Percentiles rank a stretch among this genome's conserved stretches.
These are phyloP conservation scores for Diaporthe ilicicola DNA, from an alignment of 2,329 filamentous ascomycete genomes.

Conservation along the genomic window DNA sequence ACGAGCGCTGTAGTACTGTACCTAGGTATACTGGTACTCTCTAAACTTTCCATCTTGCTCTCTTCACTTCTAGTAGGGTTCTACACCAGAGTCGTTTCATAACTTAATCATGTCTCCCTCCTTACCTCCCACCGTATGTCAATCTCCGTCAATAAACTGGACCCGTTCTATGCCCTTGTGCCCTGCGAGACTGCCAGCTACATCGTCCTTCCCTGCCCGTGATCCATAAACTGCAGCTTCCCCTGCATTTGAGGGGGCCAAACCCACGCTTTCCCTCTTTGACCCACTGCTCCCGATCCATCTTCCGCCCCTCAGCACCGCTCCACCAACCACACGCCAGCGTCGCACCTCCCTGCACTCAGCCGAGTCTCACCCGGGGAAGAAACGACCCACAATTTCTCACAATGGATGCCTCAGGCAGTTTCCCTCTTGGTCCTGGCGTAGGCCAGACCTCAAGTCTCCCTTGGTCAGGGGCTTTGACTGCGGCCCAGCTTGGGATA, in stretches of 20 bases:
- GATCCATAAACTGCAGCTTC: conserved; percentile 22
- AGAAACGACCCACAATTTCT: background rate
- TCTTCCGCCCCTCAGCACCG: conserved; percentile 7
- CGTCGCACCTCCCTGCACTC: conserved; percentile 28
- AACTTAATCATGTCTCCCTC: background rate
- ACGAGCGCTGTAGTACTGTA: background rate
- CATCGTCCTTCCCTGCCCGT: conserved; percentile 20
- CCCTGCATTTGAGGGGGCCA: conserved; percentile 25
- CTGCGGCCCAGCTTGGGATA: conserved; percentile 21
- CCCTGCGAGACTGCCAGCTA: background rate
- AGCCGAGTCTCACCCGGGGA: conserved; percentile 28
- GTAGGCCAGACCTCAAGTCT: background rate
- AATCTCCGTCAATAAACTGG: background rate
- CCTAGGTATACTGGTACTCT: no score
- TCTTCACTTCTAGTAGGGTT: no score
- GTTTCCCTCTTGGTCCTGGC: background rate
- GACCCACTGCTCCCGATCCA: conserved; percentile 24
- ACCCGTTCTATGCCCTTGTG: background rate
- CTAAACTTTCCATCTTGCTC: background rate
- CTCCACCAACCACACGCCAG: conserved; percentile 25
- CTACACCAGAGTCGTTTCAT: background rate
- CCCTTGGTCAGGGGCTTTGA: conserved; percentile 16
- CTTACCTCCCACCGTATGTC: background rate
- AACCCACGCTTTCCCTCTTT: conserved; percentile 16
- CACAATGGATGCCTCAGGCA: conserved; percentile 2